Evolutionary conservation across 192 early-diverging fungal genomes (phyloP).

Genomic region (Gigaspora rosea): DNA sequence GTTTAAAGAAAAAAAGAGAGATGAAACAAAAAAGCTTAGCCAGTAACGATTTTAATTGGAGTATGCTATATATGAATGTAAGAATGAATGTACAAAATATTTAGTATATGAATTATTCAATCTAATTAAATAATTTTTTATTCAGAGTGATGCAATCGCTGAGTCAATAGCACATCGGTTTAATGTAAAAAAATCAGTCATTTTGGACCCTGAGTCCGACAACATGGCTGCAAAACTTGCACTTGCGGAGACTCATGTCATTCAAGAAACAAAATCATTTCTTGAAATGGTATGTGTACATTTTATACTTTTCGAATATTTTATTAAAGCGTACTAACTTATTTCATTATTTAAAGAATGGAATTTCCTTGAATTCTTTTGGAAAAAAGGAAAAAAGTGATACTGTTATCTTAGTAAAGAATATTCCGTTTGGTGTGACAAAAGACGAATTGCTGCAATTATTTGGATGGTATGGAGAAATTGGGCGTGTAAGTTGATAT

Average conservation of each 20-base stretch:
- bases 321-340: neutral
- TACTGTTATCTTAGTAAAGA: slow-evolving; percentile 94
- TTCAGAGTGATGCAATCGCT: slow-evolving; percentile 86
- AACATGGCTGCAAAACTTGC: slow-evolving; percentile 93
- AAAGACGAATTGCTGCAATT: slow-evolving; percentile 79
- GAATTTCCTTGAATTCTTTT: slow-evolving; percentile 82
- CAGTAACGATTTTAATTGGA: slow-evolving; percentile 92
- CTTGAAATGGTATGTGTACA: slow-evolving; percentile 61
- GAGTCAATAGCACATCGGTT: slow-evolving; percentile 95
- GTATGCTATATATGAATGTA: slow-evolving; percentile 94
- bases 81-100: slow-evolving; percentile 24
- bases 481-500: slow-evolving; percentile 70
- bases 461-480: slow-evolving; percentile 86
- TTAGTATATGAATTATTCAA: slow-evolving; percentile 11
- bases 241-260: slow-evolving; percentile 96
- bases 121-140: neutral
- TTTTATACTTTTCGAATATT: neutral
- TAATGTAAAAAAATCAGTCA: slow-evolving; percentile 86
- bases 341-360: slow-evolving; percentile 47
- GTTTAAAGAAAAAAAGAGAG: slow-evolving; percentile 85
- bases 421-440: slow-evolving; percentile 81
- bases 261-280: slow-evolving; percentile 91
- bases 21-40: slow-evolving; percentile 75
- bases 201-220: slow-evolving; percentile 83
- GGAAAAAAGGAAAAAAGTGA: slow-evolving; percentile 77